Percentiles rank a stretch among this genome's conserved stretches.
These are phyloP conservation scores for Lumnitzera littorea DNA, from an alignment of 345 rosid genomes.

Conservation along the genomic window DNA sequence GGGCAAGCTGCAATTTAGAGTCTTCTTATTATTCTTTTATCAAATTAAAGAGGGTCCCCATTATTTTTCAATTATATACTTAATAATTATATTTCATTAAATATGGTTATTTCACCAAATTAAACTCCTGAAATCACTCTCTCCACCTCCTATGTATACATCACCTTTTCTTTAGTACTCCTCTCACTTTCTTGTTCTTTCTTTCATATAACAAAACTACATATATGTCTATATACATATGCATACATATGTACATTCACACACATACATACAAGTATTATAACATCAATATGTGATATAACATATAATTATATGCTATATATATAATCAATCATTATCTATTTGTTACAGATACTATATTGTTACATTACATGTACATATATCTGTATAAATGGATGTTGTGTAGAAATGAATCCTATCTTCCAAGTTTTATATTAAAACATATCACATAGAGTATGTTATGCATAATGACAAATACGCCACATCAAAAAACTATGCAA, in stretches of 20 bases:
- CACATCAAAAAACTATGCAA: too few relatives aligned
- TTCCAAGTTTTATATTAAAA: not conserved
- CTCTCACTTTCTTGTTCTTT: not conserved
- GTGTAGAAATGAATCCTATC: not conserved
- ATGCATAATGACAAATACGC: too few relatives aligned
- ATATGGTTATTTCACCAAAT: too few relatives aligned
- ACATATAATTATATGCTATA: not conserved
- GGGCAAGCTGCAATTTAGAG: too few relatives aligned
- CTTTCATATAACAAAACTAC: not conserved
- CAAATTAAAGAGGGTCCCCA: too few relatives aligned
- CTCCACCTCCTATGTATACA: not conserved
- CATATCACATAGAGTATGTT: not conserved
- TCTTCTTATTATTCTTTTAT: too few relatives aligned
- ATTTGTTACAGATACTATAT: not conserved
- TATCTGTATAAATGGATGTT: not conserved
- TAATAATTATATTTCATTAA: too few relatives aligned
- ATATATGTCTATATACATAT: not conserved
- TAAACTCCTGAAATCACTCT: too few relatives aligned
- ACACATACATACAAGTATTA: not conserved
- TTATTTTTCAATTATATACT: too few relatives aligned
- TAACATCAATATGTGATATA: not conserved
- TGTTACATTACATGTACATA: not conserved
- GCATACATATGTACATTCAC: too few relatives aligned
- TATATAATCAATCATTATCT: not conserved
- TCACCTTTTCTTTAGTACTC: not conserved